These are phyloP conservation scores for Xylaria sp. DNA, from an alignment of 2,329 filamentous ascomycete genomes.

Conservation along the genomic window DNA sequence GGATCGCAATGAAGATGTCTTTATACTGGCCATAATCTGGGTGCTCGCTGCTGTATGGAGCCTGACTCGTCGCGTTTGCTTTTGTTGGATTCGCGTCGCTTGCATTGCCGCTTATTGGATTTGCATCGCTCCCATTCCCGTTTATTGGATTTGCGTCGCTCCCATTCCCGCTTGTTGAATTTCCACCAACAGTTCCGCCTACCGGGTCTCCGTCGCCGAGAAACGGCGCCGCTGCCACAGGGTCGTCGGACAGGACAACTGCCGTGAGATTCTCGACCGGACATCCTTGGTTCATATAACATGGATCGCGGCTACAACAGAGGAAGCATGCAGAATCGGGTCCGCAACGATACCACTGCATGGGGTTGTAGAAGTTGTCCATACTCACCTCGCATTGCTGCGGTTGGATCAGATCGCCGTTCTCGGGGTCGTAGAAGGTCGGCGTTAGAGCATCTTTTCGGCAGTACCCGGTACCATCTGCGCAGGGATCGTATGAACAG, in stretches of 20 bases:
- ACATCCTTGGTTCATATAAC: neutral
- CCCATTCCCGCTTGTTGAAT: neutral
- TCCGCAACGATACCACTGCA: constrained; percentile 1
- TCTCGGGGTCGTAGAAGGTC: neutral
- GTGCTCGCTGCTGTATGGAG: neutral
- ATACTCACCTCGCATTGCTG: constrained; percentile 3
- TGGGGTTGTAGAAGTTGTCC: neutral
- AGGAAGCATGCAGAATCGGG: neutral
- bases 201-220: neutral
- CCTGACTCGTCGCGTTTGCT: neutral
- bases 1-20: neutral
- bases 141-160: neutral
- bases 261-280: neutral
- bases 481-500: neutral
- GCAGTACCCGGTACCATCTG: neutral
- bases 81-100: neutral
- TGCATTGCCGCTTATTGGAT: neutral
- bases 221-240: neutral
- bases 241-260: neutral
- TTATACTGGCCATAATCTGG: neutral
- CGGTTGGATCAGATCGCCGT: neutral
- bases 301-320: neutral
- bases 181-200: neutral
- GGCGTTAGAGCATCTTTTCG: neutral
- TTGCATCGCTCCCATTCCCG: neutral